Conservation (phyloP, 2,329 filamentous ascomycete species). For the Epichloe elymi region DNA sequence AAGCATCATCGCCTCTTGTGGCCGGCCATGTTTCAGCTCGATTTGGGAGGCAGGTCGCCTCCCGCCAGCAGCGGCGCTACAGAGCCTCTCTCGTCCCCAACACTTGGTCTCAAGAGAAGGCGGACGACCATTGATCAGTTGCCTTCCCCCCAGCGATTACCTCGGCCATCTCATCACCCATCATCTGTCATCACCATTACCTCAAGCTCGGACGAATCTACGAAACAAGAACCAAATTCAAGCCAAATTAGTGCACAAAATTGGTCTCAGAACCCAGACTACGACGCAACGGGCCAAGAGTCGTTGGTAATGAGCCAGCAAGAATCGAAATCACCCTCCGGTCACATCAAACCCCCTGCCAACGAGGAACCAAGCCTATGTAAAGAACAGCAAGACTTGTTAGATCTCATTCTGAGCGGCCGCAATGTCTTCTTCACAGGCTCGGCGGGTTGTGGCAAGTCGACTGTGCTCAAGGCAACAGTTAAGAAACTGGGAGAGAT, state of each 20-base stretch:
- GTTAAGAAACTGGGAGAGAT: slow-evolving; percentile 6
- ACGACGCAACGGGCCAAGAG: not conserved
- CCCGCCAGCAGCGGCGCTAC: not conserved
- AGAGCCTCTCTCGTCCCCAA: not conserved
- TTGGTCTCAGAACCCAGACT: not conserved
- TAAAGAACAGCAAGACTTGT: slow-evolving; percentile 12
- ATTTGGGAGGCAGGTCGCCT: not conserved
- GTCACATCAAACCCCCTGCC: not conserved
- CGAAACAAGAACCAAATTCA: not conserved
- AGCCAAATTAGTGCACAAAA: not conserved
- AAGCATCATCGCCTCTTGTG: not conserved
- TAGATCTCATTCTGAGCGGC: slow-evolving; percentile 34
- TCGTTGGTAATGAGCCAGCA: not conserved
- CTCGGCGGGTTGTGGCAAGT: slow-evolving; percentile 35
- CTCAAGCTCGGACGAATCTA: not conserved
- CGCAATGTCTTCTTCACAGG: slow-evolving; percentile 52
- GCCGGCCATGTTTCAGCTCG: not conserved
- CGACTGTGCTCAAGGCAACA: slow-evolving; percentile 13
- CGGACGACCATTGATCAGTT: not conserved
- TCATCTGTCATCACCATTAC: not conserved
- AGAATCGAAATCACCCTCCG: not conserved
- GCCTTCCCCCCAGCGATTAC: not conserved
- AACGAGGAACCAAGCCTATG: not conserved
- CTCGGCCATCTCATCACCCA: not conserved
- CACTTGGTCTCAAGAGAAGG: not conserved